A percentile compares a stretch with the other conserved stretches of the same genome.
Evolutionary conservation across 2,329 filamentous ascomycete genomes (phyloP).

Genomic region (Diplodia mutila): DNA sequence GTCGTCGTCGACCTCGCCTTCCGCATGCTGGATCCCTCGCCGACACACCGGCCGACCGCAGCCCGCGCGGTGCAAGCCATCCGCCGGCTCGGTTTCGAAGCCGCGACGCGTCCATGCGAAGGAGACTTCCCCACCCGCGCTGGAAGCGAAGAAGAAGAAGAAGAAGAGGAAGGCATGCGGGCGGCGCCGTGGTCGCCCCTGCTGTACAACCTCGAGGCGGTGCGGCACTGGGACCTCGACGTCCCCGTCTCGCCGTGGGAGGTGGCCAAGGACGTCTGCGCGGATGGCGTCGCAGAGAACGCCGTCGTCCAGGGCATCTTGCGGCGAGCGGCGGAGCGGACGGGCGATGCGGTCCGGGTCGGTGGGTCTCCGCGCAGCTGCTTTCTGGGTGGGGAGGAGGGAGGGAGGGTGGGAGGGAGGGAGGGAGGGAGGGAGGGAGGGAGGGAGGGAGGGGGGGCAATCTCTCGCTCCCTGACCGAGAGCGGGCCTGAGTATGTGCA

Average conservation of each 20-base stretch:
- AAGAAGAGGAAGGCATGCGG: background rate
- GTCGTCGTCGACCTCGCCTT: background rate
- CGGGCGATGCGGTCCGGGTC: background rate
- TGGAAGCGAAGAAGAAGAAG: background rate
- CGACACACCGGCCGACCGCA: background rate
- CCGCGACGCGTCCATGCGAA: background rate
- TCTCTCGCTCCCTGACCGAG: background rate
- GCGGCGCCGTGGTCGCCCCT: background rate
- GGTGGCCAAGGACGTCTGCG: background rate
- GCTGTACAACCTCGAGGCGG: conserved; percentile 5
- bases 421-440: too few species aligned
- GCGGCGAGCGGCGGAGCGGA: background rate
- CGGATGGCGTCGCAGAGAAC: background rate
- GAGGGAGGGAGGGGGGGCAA: too few species aligned
- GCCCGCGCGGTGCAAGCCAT: too few species aligned
- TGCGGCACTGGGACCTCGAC: background rate
- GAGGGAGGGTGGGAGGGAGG: too few species aligned
- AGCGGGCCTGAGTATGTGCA: background rate
- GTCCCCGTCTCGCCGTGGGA: background rate
- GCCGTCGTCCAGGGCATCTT: background rate
- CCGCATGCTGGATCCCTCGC: background rate
- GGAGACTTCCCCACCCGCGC: too few species aligned
- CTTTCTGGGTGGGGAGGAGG: too few species aligned
- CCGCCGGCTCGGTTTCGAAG: background rate
- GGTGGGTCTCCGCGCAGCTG: background rate